These are phyloP conservation scores for Ustilago cynodontis DNA, from an alignment of 1,284 basidiomycete genomes.

Conservation along the genomic window DNA sequence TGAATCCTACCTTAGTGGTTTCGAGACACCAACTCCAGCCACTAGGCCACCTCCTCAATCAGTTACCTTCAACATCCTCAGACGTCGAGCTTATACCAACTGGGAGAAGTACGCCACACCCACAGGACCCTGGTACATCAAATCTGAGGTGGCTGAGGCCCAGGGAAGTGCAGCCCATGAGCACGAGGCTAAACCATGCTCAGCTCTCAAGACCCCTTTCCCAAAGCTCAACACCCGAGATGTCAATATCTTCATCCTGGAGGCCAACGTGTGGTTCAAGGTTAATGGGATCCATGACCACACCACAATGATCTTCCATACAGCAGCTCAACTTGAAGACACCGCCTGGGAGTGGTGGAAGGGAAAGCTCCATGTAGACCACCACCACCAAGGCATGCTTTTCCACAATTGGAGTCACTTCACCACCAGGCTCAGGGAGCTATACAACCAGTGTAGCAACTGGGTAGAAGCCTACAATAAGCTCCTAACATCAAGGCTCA, in stretches of 20 bases:
- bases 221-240: neutral
- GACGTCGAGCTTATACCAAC: too few species aligned
- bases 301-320: neutral
- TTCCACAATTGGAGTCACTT: neutral
- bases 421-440: neutral
- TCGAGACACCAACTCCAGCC: too few species aligned
- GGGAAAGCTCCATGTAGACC: neutral
- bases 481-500: neutral
- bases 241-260: neutral
- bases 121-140: too few species aligned
- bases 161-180: too few species aligned
- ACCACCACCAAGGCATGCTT: neutral
- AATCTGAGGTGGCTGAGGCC: too few species aligned
- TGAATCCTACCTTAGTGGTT: too few species aligned
- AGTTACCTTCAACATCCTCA: too few species aligned
- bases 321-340: neutral
- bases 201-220: too few species aligned
- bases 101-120: too few species aligned
- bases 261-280: neutral
- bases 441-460: neutral
- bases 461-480: neutral
- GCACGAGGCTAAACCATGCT: too few species aligned
- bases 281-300: neutral
- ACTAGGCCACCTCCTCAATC: too few species aligned
- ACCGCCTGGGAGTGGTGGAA: neutral